Evolutionary conservation across 768 basidiomycete species (phyloP).

Genomic region (Pleurotus cornucopiae): DNA sequence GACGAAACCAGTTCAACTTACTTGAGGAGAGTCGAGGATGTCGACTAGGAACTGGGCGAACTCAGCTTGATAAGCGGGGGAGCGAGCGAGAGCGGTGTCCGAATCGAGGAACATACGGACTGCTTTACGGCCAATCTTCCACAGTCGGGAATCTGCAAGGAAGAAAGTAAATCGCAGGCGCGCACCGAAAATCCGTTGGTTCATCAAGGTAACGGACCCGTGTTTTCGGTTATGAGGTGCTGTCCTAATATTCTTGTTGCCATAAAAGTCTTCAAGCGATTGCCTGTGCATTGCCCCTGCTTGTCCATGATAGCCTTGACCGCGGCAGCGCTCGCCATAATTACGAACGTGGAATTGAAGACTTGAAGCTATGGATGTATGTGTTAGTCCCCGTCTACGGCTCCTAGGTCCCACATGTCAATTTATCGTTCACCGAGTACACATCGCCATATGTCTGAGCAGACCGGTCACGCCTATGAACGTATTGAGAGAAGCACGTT

Average conservation of each 20-base stretch:
- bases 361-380: slow-evolving; percentile 15
- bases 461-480: slow-evolving; percentile 11
- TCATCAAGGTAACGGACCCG: background rate
- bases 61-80: slow-evolving; percentile 24
- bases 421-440: slow-evolving; percentile 10
- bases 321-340: slow-evolving; percentile 16
- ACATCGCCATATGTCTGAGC: slow-evolving; percentile 13
- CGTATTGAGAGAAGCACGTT: too few species aligned
- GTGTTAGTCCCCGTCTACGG: background rate
- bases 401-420: background rate
- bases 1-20: slow-evolving; percentile 7
- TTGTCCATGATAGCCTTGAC: slow-evolving; percentile 25
- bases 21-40: slow-evolving; percentile 22
- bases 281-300: slow-evolving; percentile 16
- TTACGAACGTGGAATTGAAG: slow-evolving; percentile 17
- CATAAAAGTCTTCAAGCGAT: slow-evolving; percentile 20
- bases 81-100: slow-evolving; percentile 13
- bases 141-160: slow-evolving; percentile 6
- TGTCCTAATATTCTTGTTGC: slow-evolving; percentile 5
- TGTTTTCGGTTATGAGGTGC: background rate
- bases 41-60: slow-evolving; percentile 24
- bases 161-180: background rate
- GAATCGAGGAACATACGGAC: slow-evolving; percentile 15
- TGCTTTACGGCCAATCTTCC: slow-evolving; percentile 14
- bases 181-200: background rate